phyloP scores from a whole-genome alignment of 345 rosid genomes.

The Populus davidiana region DNA sequence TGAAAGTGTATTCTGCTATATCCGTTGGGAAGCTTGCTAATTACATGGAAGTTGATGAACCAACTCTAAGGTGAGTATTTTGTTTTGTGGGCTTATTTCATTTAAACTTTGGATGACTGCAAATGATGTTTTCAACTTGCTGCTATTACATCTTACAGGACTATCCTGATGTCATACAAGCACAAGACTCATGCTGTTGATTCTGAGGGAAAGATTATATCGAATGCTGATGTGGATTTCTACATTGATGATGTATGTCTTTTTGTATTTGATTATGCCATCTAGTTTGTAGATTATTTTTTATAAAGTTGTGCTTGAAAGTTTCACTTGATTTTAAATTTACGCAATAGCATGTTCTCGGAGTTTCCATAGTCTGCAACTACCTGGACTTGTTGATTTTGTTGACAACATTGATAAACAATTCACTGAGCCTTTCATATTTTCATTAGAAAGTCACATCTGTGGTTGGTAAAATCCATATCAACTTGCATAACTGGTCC shows the following conservation, averaged over 20 bases:
- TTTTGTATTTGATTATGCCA: not conserved
- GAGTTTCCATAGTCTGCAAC: not conserved
- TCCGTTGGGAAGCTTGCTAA: constrained; percentile 80
- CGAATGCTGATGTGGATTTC: constrained; percentile 94
- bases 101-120: not conserved
- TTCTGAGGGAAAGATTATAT: constrained; percentile 65
- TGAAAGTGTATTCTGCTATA: constrained; percentile 82
- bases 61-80: constrained; percentile 61
- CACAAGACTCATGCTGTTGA: constrained; percentile 96
- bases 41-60: constrained; percentile 94
- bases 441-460: not conserved
- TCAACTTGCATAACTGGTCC: too few relatives aligned
- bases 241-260: constrained; percentile 69
- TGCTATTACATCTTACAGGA: constrained; percentile 42
- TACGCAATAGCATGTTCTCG: not conserved
- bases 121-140: not conserved
- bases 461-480: not conserved
- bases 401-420: not conserved
- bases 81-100: not conserved
- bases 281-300: not conserved
- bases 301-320: not conserved
- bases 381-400: not conserved
- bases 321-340: not conserved
- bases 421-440: not conserved
- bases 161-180: constrained; percentile 88